Conservation (phyloP, 257 asterid species). For the Striga asiatica region DNA sequence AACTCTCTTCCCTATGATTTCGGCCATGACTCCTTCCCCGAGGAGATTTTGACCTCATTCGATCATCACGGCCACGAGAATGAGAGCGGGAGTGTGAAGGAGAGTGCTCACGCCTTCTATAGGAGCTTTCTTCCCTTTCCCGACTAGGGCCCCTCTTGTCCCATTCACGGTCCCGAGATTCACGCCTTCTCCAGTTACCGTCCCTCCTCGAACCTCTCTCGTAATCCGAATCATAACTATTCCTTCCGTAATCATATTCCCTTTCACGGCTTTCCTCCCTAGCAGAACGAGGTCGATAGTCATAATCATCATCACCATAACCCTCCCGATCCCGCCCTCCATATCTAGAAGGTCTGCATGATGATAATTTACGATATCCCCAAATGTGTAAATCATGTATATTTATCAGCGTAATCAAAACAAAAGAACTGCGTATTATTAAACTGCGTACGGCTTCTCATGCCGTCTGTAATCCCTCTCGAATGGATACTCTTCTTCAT, state of each 20-base stretch:
- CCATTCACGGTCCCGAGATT: conserved; percentile 76
- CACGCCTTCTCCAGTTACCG: conserved; percentile 70
- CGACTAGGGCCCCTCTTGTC: conserved; percentile 68
- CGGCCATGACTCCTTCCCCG: conserved; percentile 71
- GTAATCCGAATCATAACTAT: conserved; percentile 87
- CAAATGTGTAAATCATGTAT: conserved; percentile 24
- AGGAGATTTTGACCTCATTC: conserved; percentile 80
- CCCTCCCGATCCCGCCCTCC: conserved; percentile 76
- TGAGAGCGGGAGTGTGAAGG: conserved; percentile 55
- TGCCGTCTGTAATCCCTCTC: conserved; percentile 80
- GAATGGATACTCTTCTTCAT: conserved; percentile 61
- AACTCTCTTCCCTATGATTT: conserved; percentile 79
- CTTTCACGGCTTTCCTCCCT: conserved; percentile 80
- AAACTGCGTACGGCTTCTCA: conserved; percentile 66
- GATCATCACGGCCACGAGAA: conserved; percentile 74
- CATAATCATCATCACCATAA: conserved; percentile 80
- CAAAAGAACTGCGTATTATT: conserved; percentile 22
- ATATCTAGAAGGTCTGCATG: conserved; percentile 67
- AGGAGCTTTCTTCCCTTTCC: conserved; percentile 75
- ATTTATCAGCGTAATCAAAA: conserved; percentile 31
- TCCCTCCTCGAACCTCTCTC: conserved; percentile 77
- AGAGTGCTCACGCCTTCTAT: conserved; percentile 51
- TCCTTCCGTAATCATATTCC: conserved; percentile 69
- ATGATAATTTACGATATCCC: conserved; percentile 19
- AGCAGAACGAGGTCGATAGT: conserved; percentile 51